Conservation (phyloP, 768 basidiomycete species). For the Peribolospora baueri region DNA sequence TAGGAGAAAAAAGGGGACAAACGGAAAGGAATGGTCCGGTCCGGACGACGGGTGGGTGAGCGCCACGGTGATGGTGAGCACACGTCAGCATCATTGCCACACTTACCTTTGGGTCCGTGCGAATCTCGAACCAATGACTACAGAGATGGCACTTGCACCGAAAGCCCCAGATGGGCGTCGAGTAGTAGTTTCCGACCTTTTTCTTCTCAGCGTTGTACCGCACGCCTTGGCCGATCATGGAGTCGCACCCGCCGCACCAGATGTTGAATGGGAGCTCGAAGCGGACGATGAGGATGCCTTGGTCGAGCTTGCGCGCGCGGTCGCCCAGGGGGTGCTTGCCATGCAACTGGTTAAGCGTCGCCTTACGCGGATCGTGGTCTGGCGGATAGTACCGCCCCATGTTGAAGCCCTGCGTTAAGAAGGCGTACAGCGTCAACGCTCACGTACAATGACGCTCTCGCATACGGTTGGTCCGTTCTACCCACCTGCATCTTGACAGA, state of each 20-base stretch:
- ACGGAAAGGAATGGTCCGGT: neutral
- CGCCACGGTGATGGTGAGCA: neutral
- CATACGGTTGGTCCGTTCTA: too few relatives aligned
- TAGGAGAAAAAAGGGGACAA: conserved; percentile 16
- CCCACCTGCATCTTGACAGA: too few relatives aligned
- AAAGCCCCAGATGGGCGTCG: conserved; percentile 82
- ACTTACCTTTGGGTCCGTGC: conserved; percentile 80
- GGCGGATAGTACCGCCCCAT: conserved; percentile 44
- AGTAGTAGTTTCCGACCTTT: conserved; percentile 82
- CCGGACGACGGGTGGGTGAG: neutral
- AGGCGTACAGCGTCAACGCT: neutral
- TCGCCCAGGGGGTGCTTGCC: conserved; percentile 58
- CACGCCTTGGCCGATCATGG: conserved; percentile 95
- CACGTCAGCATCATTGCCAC: neutral
- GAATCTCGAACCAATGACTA: conserved; percentile 89
- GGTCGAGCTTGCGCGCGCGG: conserved; percentile 79
- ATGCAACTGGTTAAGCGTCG: conserved; percentile 26
- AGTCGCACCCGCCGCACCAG: conserved; percentile 66
- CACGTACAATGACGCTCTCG: too few relatives aligned
- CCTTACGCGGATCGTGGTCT: conserved; percentile 44
- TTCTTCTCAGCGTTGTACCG: conserved; percentile 99
- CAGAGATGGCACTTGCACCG: conserved; percentile 96
- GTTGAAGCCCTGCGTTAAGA: conserved; percentile 36
- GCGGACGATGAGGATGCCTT: conserved; percentile 82
- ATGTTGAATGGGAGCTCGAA: conserved; percentile 36